Conservation (phyloP, 768 basidiomycete genomes). For the Auricularia sp. region DNA sequence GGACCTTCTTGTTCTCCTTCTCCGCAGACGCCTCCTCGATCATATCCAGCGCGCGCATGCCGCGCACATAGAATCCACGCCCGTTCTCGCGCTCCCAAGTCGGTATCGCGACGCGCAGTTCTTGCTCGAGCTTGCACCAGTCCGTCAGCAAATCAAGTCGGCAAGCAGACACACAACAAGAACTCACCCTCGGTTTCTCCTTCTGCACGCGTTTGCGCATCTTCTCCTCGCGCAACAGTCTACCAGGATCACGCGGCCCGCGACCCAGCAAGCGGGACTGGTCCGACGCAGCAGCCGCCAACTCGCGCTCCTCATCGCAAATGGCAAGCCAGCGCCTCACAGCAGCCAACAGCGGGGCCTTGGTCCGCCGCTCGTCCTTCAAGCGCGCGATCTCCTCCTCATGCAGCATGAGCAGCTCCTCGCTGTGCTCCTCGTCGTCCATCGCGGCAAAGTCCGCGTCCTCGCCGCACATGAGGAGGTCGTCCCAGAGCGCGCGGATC, state of each 20-base stretch:
- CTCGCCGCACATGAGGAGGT: slow-evolving; percentile 75
- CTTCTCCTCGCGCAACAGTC: slow-evolving; percentile 88
- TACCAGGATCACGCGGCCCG: slow-evolving; percentile 73
- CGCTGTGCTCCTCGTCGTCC: slow-evolving; percentile 79
- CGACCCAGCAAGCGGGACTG: slow-evolving; percentile 73
- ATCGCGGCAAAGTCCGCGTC: slow-evolving; percentile 76
- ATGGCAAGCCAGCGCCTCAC: slow-evolving; percentile 89
- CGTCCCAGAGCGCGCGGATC: slow-evolving; percentile 74
- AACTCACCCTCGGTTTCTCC: slow-evolving; percentile 81
- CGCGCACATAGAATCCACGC: slow-evolving; percentile 74
- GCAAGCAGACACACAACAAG: too few species aligned
- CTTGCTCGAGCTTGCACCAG: slow-evolving; percentile 68
- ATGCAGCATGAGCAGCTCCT: slow-evolving; percentile 76
- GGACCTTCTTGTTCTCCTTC: slow-evolving; percentile 66
- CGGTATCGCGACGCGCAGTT: slow-evolving; percentile 67
- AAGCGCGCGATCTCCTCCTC: slow-evolving; percentile 75
- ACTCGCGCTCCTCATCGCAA: slow-evolving; percentile 79
- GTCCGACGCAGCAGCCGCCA: slow-evolving; percentile 71
- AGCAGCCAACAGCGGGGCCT: slow-evolving; percentile 61
- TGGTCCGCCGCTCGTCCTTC: slow-evolving; percentile 71
- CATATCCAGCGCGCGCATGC: slow-evolving; percentile 67
- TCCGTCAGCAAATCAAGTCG: too few species aligned
- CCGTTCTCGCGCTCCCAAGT: slow-evolving; percentile 75
- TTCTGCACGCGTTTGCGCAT: slow-evolving; percentile 89
- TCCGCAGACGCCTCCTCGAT: slow-evolving; percentile 65